Evolutionary conservation across 139 green algal species (phyloP).

Genomic region (Micractinium conductrix): DNA sequence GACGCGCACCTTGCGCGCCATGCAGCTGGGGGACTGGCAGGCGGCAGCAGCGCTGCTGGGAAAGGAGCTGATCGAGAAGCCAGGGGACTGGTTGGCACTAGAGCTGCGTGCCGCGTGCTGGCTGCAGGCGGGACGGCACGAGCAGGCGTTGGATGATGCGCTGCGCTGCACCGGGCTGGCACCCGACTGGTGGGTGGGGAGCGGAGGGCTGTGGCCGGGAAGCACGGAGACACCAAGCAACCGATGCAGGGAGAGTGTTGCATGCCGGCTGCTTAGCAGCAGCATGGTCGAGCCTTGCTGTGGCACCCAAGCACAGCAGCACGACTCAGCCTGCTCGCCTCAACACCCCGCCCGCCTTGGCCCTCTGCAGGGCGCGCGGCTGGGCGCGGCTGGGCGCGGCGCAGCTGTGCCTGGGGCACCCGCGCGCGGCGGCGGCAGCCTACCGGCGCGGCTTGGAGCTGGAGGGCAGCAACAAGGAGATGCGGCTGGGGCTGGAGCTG

Average conservation of each 20-base stretch:
- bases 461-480: slow-evolving; percentile 4
- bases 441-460: slow-evolving; percentile 32
- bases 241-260: too few species aligned
- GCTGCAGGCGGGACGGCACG: slow-evolving; percentile 6
- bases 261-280: too few species aligned
- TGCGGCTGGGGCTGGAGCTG: slow-evolving; percentile 37
- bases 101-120: slow-evolving; percentile 32
- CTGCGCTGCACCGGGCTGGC: slow-evolving; percentile 39
- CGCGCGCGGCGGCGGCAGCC: slow-evolving; percentile 11
- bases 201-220: too few species aligned
- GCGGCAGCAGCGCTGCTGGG: not conserved
- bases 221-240: too few species aligned
- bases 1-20: not conserved
- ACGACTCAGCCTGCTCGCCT: not conserved
- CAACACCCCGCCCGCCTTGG: not conserved
- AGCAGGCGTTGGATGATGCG: slow-evolving; percentile 40
- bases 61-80: not conserved
- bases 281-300: not conserved
- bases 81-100: not conserved
- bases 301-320: too few species aligned
- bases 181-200: slow-evolving; percentile 31
- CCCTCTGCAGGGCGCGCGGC: slow-evolving; percentile 25
- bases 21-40: slow-evolving; percentile 24
- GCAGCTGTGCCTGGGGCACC: slow-evolving; percentile 36
- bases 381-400: slow-evolving; percentile 45